Conservation (phyloP, 1,139 yeast species). For the Kurtzmaniella quercitrusa region DNA sequence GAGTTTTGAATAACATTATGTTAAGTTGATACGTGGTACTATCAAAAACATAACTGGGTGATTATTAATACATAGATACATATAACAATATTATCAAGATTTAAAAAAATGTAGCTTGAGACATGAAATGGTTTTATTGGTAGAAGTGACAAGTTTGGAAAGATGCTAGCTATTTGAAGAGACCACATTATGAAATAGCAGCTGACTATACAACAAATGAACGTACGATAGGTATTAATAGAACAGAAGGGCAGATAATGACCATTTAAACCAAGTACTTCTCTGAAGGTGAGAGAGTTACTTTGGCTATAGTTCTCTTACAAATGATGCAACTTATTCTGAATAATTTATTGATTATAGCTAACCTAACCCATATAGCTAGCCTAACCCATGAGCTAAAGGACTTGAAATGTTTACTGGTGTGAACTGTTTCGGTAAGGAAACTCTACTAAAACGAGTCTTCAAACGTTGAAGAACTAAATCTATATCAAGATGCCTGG, state of each 20-base stretch:
- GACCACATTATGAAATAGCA: no score
- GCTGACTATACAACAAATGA: no score
- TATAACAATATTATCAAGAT: neutral
- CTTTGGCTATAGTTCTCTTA: no score
- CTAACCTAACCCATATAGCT: neutral
- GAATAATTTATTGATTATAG: neutral
- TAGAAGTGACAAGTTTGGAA: no score
- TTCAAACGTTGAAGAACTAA: constrained; percentile 78
- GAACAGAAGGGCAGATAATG: no score
- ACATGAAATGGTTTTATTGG: no score
- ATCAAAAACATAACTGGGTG: constrained; percentile 1
- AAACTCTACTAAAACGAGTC: constrained; percentile 80
- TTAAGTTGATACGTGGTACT: constrained; percentile 7
- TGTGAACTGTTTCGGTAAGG: constrained; percentile 84
- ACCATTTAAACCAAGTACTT: no score
- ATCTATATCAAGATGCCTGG: constrained; percentile 91
- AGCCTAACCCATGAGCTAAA: constrained; percentile 23
- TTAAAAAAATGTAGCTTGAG: neutral
- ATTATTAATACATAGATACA: neutral
- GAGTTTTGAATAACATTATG: neutral
- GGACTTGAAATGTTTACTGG: constrained; percentile 87
- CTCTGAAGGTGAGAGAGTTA: no score
- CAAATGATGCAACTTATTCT: neutral
- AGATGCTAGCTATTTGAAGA: no score
- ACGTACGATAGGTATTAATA: no score